Evolutionary conservation across 2,329 filamentous ascomycete genomes (phyloP).

Genomic region (Fusarium virguliforme): DNA sequence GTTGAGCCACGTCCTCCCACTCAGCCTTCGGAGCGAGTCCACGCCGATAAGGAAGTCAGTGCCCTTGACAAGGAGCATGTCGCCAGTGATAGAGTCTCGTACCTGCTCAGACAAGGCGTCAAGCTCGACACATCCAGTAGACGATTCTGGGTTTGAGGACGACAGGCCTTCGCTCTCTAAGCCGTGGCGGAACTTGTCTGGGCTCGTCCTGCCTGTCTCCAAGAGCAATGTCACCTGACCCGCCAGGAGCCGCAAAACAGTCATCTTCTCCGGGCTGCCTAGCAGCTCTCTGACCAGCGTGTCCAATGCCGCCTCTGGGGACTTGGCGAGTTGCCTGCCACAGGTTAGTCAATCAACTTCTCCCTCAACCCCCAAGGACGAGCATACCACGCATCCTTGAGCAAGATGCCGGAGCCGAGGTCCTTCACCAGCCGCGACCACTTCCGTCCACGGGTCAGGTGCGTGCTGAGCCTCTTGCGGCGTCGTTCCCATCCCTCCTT

Average conservation of each 20-base stretch:
- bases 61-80: neutral
- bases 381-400: neutral
- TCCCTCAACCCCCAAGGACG: neutral
- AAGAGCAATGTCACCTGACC: neutral
- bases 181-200: neutral
- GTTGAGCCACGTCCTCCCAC: neutral
- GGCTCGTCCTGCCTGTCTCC: slow-evolving; percentile 1
- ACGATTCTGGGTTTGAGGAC: neutral
- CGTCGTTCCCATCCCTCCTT: slow-evolving; percentile 15
- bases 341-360: neutral
- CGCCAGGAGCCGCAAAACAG: neutral
- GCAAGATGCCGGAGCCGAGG: slow-evolving; percentile 1
- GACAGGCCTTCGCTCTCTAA: neutral
- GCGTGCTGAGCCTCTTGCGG: slow-evolving; percentile 19
- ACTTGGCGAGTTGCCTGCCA: neutral
- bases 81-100: neutral
- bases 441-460: slow-evolving; percentile 26
- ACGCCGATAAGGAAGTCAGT: slow-evolving; percentile 6
- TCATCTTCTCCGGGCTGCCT: neutral
- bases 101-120: neutral
- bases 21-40: neutral
- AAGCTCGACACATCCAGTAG: neutral
- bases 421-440: slow-evolving; percentile 18
- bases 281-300: neutral
- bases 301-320: neutral